These are phyloP conservation scores for Cyclospora cayetanensis DNA, from an alignment of 169 alveolate species.

Conservation along the genomic window DNA sequence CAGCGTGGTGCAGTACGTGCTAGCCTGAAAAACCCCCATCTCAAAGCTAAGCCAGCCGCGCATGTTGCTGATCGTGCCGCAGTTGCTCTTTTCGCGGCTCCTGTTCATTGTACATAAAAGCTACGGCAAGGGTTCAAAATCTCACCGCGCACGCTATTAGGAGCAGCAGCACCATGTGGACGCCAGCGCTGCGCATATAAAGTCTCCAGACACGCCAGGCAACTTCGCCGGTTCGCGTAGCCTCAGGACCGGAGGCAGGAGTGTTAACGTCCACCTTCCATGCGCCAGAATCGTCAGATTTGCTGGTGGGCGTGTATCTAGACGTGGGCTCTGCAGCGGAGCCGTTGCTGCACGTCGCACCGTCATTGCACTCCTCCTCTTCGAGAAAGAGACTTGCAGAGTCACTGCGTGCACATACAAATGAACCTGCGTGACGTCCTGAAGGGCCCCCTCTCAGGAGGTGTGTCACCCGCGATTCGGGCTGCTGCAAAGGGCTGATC, in stretches of 20 bases:
- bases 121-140: neutral
- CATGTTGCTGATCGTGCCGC: constrained; percentile 15
- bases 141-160: constrained; percentile 11
- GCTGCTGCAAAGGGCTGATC: too few species aligned
- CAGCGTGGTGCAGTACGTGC: constrained; percentile 2
- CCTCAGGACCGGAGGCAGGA: constrained; percentile 18
- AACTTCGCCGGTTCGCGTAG: constrained; percentile 7
- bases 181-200: constrained; percentile 44
- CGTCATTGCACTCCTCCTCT: too few species aligned
- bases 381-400: too few species aligned
- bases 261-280: neutral
- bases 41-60: neutral
- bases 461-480: too few species aligned
- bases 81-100: neutral
- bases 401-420: too few species aligned
- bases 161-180: constrained; percentile 10
- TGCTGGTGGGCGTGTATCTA: too few species aligned
- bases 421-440: too few species aligned
- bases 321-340: too few species aligned
- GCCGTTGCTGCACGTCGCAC: too few species aligned
- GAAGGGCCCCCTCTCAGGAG: too few species aligned
- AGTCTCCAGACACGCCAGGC: constrained; percentile 39
- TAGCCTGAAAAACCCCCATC: neutral
- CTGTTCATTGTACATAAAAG: neutral
- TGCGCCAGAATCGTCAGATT: too few species aligned